Base-by-base conservation (phyloP, 2,329 filamentous ascomycete genomes). In the Nigrospora osmanthi region DNA sequence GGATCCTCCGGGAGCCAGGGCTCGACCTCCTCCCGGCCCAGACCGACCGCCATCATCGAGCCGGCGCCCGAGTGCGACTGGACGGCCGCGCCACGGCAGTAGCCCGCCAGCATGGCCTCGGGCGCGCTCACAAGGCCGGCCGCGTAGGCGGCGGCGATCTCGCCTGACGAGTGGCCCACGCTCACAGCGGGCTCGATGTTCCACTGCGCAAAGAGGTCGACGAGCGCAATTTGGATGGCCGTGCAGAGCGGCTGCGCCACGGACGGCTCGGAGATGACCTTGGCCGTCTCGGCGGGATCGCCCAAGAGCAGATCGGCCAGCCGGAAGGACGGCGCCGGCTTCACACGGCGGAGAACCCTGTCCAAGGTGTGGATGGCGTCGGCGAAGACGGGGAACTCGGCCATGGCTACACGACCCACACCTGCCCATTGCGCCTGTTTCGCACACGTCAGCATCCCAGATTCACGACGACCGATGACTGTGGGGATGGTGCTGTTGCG, bases 121-220 rank as follows among this genome's bases (percentile, higher is more conserved):
- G 23, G 6, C 23, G 23, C 70, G 3, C 64, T 60, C 55, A 73
- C 69, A 38, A 67, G 66, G 4, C 68, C 56, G 54, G 71, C 71
- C 42, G 70, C 52, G 47, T 73, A 66, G 41, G 67, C 64, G 46
- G 73, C 61, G 42, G 71, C 72, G 23, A 75, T 71, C 45, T 76
- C 60, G 28, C 64, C 55, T 10, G 64, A 58, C 12, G 61, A 54
- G 16, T 73, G 72, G 6, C 67, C 55, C 1, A 63, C 44, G 37
- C 69, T 64, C 6, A 61, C 53, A 3, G 58, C 56, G 3, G 58
- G 56, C 3, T 52, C 57, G 30, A 71, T 52, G 37, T 65, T 52
- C 49, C 58, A 57, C 28, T 64, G 57, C 11, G 61, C 60, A 35
- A 67, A 62, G 14, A 64, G 54, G 31, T 68, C 64, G 40, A 72